Evolutionary conservation across 2,329 filamentous ascomycete species (phyloP).

Genomic region (Pseudopithomyces maydicus): DNA sequence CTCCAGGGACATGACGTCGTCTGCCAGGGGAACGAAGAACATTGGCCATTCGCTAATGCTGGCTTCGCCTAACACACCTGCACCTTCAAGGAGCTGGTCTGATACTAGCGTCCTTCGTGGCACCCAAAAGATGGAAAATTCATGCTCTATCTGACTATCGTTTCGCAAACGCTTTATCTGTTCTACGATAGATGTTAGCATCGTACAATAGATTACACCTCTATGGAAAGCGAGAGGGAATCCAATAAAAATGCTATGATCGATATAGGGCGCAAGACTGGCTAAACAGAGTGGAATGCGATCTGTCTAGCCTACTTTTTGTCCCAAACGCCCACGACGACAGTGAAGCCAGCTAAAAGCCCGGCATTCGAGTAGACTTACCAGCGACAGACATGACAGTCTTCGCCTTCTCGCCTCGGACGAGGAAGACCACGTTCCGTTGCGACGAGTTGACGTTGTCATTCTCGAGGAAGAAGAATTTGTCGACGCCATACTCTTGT

Average conservation of each 20-base stretch:
- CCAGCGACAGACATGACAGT: slow-evolving; percentile 87
- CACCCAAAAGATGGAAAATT: slow-evolving; percentile 96
- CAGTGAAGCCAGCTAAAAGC: not conserved
- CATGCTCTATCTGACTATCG: slow-evolving; percentile 87
- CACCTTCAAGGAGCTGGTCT: slow-evolving; percentile 89
- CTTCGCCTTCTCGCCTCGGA: slow-evolving; percentile 84
- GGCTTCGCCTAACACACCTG: slow-evolving; percentile 89
- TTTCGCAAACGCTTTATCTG: slow-evolving; percentile 90
- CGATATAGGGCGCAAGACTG: slow-evolving; percentile 62
- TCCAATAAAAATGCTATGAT: slow-evolving; percentile 29
- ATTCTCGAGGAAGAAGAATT: slow-evolving; percentile 96
- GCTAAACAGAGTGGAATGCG: slow-evolving; percentile 58
- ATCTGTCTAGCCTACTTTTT: slow-evolving; percentile 66
- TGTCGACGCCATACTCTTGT: slow-evolving; percentile 97
- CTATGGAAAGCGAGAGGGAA: slow-evolving; percentile 27
- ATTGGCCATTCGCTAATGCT: slow-evolving; percentile 86
- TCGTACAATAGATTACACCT: slow-evolving; percentile 34
- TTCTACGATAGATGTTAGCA: slow-evolving; percentile 66
- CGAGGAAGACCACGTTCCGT: slow-evolving; percentile 92
- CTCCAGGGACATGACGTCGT: slow-evolving; percentile 89
- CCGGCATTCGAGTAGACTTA: slow-evolving; percentile 52
- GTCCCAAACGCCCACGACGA: slow-evolving; percentile 48
- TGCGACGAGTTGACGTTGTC: slow-evolving; percentile 93
- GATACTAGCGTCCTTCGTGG: slow-evolving; percentile 89
- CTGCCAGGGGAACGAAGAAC: slow-evolving; percentile 88